Conservation (phyloP, 2,329 filamentous ascomycete genomes). For the Beauveria australis region DNA sequence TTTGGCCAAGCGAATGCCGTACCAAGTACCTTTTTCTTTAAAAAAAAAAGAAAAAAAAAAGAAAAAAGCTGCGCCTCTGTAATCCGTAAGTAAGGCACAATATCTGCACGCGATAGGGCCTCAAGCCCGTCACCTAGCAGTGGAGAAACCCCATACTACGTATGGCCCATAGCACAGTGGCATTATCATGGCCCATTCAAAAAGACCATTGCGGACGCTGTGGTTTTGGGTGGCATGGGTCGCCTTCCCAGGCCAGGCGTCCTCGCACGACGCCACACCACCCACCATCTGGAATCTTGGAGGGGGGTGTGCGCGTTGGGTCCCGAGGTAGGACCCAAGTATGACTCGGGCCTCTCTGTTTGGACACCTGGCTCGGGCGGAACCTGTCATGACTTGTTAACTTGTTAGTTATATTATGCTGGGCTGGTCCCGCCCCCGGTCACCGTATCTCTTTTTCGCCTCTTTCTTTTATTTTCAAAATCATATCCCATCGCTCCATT, state of each 20-base stretch:
- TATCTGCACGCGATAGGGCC: no score
- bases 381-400: neutral
- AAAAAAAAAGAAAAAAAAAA: no score
- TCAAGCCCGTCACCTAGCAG: no score
- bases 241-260: neutral
- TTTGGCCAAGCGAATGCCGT: no score
- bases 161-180: neutral
- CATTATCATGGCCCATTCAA: neutral
- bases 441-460: neutral
- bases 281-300: neutral
- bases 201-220: no score
- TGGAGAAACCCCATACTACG: no score
- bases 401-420: constrained; percentile 8
- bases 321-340: constrained; percentile 8
- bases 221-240: neutral
- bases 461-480: neutral
- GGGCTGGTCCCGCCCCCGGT: neutral
- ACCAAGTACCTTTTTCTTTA: no score
- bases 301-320: constrained; percentile 6
- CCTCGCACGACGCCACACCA: neutral
- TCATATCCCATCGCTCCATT: neutral
- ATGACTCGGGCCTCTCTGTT: constrained; percentile 10
- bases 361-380: neutral
- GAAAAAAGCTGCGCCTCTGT: no score
- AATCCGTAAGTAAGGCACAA: no score